Percentiles rank a stretch among this genome's conserved stretches.
phyloP scores from a whole-genome alignment of 1,139 yeast species.

The Geotrichum carabidarum region DNA sequence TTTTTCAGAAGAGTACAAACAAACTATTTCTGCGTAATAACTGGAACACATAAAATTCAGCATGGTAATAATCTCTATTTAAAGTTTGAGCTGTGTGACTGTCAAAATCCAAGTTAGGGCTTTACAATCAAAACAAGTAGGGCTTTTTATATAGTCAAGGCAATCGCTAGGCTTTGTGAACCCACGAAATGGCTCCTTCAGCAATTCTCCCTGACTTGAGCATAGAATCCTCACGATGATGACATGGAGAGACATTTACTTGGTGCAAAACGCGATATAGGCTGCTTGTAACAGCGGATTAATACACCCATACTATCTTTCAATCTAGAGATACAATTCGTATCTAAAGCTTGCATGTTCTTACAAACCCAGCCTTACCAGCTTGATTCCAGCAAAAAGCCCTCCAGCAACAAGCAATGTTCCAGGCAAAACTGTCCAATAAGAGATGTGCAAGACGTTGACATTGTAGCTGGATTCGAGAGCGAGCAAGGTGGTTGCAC shows the following conservation, averaged over 20 bases:
- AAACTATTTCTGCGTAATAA: background rate
- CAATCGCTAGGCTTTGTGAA: background rate
- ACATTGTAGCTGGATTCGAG: slow-evolving; percentile 30
- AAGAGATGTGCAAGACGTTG: slow-evolving; percentile 26
- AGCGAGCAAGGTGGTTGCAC: slow-evolving; percentile 28
- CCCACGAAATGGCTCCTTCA: no score
- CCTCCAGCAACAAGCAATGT: slow-evolving; percentile 5
- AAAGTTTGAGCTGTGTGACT: no score
- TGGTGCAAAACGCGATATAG: no score
- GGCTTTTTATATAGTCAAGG: background rate
- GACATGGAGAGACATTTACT: no score
- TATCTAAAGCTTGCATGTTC: background rate
- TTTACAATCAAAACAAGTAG: background rate
- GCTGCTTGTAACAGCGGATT: no score
- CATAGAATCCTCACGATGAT: no score
- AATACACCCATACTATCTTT: no score
- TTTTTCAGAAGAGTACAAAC: background rate
- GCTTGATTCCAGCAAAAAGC: slow-evolving; percentile 5
- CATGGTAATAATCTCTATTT: no score
- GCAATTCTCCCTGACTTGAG: no score
- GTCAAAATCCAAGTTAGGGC: background rate
- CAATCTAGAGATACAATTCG: no score
- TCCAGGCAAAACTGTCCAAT: slow-evolving; percentile 22
- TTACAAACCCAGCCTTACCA: slow-evolving; percentile 7
- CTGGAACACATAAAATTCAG: no score